A percentile compares a stretch with the other conserved stretches of the same genome.
Conservation (phyloP, 2,329 filamentous ascomycete species). For the Orbilia quercus region DNA sequence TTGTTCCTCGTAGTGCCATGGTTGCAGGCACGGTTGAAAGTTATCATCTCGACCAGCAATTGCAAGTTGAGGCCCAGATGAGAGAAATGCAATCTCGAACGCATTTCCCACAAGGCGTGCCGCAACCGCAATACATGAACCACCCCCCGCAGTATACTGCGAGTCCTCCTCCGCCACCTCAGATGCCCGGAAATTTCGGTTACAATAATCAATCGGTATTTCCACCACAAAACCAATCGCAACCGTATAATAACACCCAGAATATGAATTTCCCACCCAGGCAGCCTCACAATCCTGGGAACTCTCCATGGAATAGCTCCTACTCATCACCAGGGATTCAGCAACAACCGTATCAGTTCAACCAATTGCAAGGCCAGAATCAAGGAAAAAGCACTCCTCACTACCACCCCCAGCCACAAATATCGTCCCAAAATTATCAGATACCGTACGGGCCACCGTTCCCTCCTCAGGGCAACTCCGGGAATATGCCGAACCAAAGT, state of each 20-base stretch:
- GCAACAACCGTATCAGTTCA: constrained; percentile 39
- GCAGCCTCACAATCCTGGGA: constrained; percentile 16
- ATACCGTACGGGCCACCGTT: constrained; percentile 30
- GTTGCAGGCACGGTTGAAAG: constrained; percentile 55
- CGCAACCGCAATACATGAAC: constrained; percentile 43
- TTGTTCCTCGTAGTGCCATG: constrained; percentile 55
- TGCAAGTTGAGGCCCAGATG: constrained; percentile 45
- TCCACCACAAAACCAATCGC: constrained; percentile 34
- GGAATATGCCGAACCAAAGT: constrained; percentile 35
- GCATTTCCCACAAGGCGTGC: constrained; percentile 30
- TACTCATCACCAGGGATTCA: constrained; percentile 25
- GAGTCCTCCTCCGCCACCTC: constrained; percentile 34
- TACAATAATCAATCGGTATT: constrained; percentile 43
- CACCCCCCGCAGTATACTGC: constrained; percentile 34
- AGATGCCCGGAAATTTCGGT: constrained; percentile 33
- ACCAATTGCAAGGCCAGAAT: constrained; percentile 39
- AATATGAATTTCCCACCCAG: constrained; percentile 33
- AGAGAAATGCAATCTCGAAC: constrained; percentile 37
- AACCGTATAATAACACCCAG: constrained; percentile 32
- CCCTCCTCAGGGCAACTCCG: constrained; percentile 16
- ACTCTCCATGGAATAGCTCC: constrained; percentile 31
- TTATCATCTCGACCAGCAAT: constrained; percentile 50
- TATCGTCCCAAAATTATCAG: constrained; percentile 35
- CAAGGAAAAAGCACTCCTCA: constrained; percentile 13
- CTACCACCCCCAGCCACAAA: constrained; percentile 40